These are phyloP conservation scores for Rhynchospora breviuscula DNA, from an alignment of 176 grass and related monocot species.

Conservation along the genomic window DNA sequence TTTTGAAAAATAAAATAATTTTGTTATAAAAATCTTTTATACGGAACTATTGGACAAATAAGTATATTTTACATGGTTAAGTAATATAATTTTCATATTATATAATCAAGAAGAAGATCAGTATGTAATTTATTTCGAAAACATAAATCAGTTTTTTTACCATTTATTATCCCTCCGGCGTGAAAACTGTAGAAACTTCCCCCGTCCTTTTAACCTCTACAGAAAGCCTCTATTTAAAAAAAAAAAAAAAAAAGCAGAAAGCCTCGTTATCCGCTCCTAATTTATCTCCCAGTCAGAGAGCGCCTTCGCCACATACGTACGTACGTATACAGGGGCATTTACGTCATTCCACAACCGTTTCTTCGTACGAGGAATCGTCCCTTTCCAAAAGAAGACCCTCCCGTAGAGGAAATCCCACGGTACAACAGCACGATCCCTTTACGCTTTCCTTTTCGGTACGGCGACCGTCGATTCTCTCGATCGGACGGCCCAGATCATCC, in stretches of 20 bases:
- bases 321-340: conserved; percentile 2
- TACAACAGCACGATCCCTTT: not conserved
- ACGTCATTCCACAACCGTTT: not conserved
- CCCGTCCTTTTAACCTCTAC: not conserved
- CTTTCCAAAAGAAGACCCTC: conserved; percentile 37
- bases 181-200: not conserved
- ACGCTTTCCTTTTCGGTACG: not conserved
- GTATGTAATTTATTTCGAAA: not conserved
- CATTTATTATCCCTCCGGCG: not conserved
- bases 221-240: not conserved
- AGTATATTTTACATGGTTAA: too few species aligned
- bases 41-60: too few species aligned
- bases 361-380: conserved; percentile 62
- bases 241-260: too few species aligned
- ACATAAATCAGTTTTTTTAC: not conserved
- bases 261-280: conserved; percentile 17
- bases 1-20: too few species aligned
- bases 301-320: not conserved
- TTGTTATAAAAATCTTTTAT: too few species aligned
- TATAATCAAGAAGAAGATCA: too few species aligned
- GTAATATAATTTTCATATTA: too few species aligned
- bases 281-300: not conserved
- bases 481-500: not conserved
- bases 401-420: conserved; percentile 1
- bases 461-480: not conserved